Evolutionary conservation across 2,329 filamentous ascomycete genomes (phyloP).

Genomic region (Chlorencoelia australis): DNA sequence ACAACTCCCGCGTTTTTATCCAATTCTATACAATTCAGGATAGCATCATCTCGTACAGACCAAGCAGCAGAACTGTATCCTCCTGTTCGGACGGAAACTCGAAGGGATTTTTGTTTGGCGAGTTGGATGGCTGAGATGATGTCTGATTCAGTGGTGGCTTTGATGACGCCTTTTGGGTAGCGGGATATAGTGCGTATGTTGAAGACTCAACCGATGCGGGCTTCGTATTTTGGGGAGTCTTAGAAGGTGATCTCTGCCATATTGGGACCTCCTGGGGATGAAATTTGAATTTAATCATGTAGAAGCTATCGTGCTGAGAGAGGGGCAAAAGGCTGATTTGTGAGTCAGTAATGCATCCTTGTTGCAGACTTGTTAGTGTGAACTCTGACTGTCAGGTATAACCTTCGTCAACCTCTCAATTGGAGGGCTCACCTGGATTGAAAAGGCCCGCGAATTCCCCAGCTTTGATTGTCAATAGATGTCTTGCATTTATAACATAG

Average conservation of each 20-base stretch:
- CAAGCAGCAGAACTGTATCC: constrained; percentile 41
- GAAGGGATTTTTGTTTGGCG: constrained; percentile 27
- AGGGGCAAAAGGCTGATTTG: too few species aligned
- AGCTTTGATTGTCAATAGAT: too few species aligned
- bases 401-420: too few species aligned
- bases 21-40: constrained; percentile 32
- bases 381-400: too few species aligned
- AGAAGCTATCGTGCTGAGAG: too few species aligned
- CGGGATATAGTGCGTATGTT: constrained; percentile 32
- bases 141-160: constrained; percentile 29
- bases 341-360: too few species aligned
- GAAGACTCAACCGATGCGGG: constrained; percentile 34
- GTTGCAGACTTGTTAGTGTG: too few species aligned
- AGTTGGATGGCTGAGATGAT: constrained; percentile 31
- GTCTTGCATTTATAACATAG: too few species aligned
- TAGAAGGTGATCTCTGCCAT: neutral
- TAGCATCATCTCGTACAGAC: constrained; percentile 37
- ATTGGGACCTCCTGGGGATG: too few species aligned
- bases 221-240: constrained; percentile 26
- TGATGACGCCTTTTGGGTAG: constrained; percentile 33
- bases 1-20: constrained; percentile 31
- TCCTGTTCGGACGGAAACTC: constrained; percentile 38
- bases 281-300: too few species aligned
- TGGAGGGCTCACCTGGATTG: too few species aligned
- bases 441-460: too few species aligned